Base-by-base conservation (phyloP, 2,329 filamentous ascomycete species). In the Herpotrichia juniperi region DNA sequence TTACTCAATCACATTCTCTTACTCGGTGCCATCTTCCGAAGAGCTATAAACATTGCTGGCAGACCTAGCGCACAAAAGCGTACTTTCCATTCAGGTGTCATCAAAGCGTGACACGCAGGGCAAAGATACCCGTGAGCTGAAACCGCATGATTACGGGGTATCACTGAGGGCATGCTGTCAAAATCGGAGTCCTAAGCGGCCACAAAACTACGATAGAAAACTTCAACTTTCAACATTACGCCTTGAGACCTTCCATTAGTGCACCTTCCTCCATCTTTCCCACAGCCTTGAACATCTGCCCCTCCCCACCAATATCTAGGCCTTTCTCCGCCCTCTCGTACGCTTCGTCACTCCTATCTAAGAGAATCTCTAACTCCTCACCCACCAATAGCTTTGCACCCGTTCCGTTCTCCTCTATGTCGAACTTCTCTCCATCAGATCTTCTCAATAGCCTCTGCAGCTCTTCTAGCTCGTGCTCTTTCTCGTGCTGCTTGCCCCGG, bases 301-400 rank as follows among this genome's bases (percentile, higher is more conserved):
- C 79, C 7, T 79, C 82, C 44, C 84, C 87, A 1, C 87, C 86
- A 61, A 87, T 83, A 62, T 91, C 91, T 43, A 90, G 74, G 0
- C 93, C 93, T 66, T 85, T 88, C 53, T 93, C 91, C 1, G 93
- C 93, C 49, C 84, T 81, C 32, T 83, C 83, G 74, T 87, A 89
- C 2, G 86, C 86, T 63, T 86, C 84, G 42, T 83, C 80, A 57
- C 82, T 85, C 22, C 92, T 79, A 74, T 97, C 93, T 39, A 91
- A 90, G 46, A 99, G 71, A 2, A 90, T 85, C 2, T 87, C 82
- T 22, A 99, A 66, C 64, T 97, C 94, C 22, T 83, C 79, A 42
- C 94, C 85, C 35, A 85, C 90, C 30, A 97, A 72, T 8, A 97
- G 77, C 25, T 86, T 81, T 40, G 84, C 82, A 0, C 85, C 85